phyloP scores from a whole-genome alignment of 202 grass and related monocot species.

The Schoenoplectus triqueter region DNA sequence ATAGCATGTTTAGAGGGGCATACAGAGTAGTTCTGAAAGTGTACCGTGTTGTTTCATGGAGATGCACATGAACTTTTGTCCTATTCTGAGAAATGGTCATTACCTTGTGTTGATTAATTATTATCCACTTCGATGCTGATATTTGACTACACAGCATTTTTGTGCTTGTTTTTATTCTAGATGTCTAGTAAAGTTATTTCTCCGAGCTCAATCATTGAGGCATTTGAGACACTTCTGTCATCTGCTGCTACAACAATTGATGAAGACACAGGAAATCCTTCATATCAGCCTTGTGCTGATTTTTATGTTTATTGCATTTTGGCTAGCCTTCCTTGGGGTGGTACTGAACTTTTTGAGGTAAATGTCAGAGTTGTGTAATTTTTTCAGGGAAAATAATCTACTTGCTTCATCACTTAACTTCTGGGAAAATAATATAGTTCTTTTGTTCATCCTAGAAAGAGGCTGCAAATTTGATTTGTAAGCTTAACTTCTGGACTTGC shows the following conservation, averaged over 20 bases:
- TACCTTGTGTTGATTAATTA: not conserved
- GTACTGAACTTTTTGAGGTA: constrained; percentile 95
- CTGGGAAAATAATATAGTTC: not conserved
- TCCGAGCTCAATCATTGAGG: constrained; percentile 77
- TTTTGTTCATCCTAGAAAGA: not conserved
- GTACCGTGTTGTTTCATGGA: not conserved
- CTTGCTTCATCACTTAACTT: not conserved
- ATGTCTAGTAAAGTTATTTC: constrained; percentile 97
- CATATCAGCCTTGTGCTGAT: constrained; percentile 84
- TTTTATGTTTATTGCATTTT: constrained; percentile 99
- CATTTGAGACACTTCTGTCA: constrained; percentile 82
- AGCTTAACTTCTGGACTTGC: not conserved
- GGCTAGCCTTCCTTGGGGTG: constrained; percentile 93
- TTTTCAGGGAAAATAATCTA: not conserved
- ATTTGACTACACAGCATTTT: not conserved
- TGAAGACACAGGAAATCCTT: constrained; percentile 85
- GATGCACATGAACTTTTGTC: not conserved
- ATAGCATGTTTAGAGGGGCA: constrained; percentile 13
- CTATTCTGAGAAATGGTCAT: not conserved
- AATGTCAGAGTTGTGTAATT: constrained; percentile 33
- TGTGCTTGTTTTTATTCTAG: constrained; percentile 50
- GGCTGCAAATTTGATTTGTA: constrained; percentile 1
- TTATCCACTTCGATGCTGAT: constrained; percentile 6
- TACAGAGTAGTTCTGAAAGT: not conserved
- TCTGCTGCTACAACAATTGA: constrained; percentile 87